Percentiles rank a stretch among this genome's conserved stretches.
These are phyloP conservation scores for Colletotrichum sp. DNA, from an alignment of 2,329 filamentous ascomycete species.

Conservation along the genomic window DNA sequence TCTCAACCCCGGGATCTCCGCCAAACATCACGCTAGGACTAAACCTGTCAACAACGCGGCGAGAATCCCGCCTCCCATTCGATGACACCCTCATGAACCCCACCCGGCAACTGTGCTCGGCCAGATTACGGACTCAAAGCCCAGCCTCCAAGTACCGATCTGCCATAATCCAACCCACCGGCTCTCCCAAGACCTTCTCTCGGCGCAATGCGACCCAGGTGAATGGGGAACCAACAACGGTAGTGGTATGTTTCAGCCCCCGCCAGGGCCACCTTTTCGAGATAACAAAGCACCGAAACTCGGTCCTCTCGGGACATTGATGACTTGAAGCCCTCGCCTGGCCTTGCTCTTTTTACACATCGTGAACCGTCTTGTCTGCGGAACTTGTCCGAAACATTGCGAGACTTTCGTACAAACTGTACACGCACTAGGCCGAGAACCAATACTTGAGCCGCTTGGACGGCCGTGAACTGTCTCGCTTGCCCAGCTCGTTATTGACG, in stretches of 20 bases:
- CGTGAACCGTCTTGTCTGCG: not conserved
- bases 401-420: not conserved
- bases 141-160: not conserved
- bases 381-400: not conserved
- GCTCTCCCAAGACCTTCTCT: not conserved
- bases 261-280: not conserved
- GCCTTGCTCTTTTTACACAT: not conserved
- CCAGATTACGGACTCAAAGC: not conserved
- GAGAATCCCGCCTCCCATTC: not conserved
- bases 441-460: not conserved
- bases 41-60: not conserved
- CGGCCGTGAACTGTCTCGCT: not conserved
- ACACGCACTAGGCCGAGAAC: too few relatives aligned
- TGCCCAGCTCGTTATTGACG: not conserved
- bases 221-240: not conserved
- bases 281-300: conserved; percentile 1
- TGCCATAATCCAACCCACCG: not conserved
- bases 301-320: conserved; percentile 4
- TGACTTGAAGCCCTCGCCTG: not conserved
- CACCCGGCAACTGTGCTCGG: not conserved
- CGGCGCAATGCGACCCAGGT: not conserved
- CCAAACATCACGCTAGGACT: not conserved
- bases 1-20: not conserved
- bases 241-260: not conserved
- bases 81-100: not conserved